phyloP scores from a whole-genome alignment of 768 basidiomycete species.

The Mycena rosella region DNA sequence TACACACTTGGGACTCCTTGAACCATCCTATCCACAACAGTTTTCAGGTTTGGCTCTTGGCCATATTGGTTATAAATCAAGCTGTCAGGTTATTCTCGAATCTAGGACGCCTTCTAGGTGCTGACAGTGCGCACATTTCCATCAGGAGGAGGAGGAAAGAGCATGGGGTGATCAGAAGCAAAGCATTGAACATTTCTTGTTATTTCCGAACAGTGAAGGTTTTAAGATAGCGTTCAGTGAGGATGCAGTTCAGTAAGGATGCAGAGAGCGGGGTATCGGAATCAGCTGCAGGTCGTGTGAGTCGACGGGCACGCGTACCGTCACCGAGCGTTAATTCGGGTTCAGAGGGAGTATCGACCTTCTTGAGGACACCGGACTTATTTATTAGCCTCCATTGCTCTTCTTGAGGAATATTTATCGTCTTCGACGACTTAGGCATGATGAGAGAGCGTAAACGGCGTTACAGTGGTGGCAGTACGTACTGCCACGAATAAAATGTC shows the following conservation, averaged over 20 bases:
- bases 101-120: slow-evolving; percentile 1
- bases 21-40: slow-evolving; percentile 68
- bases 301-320: not conserved
- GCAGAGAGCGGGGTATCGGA: too few species aligned
- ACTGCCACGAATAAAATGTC: too few species aligned
- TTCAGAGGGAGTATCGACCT: slow-evolving; percentile 40
- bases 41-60: slow-evolving; percentile 62
- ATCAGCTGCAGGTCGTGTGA: slow-evolving; percentile 1
- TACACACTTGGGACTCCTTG: slow-evolving; percentile 80
- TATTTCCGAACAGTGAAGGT: too few species aligned
- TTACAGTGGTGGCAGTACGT: too few species aligned
- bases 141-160: slow-evolving; percentile 82
- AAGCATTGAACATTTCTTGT: slow-evolving; percentile 76
- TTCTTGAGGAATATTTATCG: slow-evolving; percentile 66
- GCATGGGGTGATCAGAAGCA: slow-evolving; percentile 78
- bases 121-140: slow-evolving; percentile 75
- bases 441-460: not conserved
- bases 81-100: slow-evolving; percentile 51
- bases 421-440: slow-evolving; percentile 4
- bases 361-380: slow-evolving; percentile 70
- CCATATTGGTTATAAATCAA: slow-evolving; percentile 86
- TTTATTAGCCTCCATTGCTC: slow-evolving; percentile 85
- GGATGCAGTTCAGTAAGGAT: too few species aligned
- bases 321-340: slow-evolving; percentile 23
- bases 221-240: too few species aligned